phyloP scores from a whole-genome alignment of 768 basidiomycete species.

The Suillus weaverae region DNA sequence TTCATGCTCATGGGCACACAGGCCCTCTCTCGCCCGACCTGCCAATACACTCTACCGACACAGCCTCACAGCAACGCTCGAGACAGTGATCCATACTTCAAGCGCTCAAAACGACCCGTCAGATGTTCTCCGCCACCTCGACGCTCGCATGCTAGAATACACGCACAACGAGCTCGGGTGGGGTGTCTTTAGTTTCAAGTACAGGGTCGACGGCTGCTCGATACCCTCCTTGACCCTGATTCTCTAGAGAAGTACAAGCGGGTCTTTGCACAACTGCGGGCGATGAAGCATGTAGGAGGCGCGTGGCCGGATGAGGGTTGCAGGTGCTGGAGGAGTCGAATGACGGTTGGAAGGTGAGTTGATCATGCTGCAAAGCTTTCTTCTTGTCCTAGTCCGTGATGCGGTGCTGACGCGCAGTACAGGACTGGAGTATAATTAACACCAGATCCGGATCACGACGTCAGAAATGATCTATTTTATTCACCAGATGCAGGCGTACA shows the following conservation, averaged over 20 bases:
- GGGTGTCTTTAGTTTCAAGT: conserved; percentile 98
- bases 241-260: conserved; percentile 89
- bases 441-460: conserved; percentile 80
- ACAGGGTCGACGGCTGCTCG: conserved; percentile 95
- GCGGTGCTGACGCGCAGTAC: not conserved
- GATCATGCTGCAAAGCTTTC: not conserved
- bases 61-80: conserved; percentile 93
- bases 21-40: conserved; percentile 80
- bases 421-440: conserved; percentile 86
- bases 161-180: conserved; percentile 98
- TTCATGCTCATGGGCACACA: conserved; percentile 32
- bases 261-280: conserved; percentile 94
- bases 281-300: conserved; percentile 86
- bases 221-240: conserved; percentile 88
- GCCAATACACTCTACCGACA: conserved; percentile 97
- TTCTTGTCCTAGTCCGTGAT: not conserved
- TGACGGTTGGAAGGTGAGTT: conserved; percentile 71
- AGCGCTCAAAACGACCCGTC: conserved; percentile 84
- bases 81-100: conserved; percentile 90
- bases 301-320: conserved; percentile 84
- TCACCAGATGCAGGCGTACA: conserved; percentile 92
- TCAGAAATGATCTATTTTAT: conserved; percentile 98
- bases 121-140: conserved; percentile 88
- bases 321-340: conserved; percentile 78
- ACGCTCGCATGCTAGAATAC: conserved; percentile 95